Conservation (phyloP, 2,329 filamentous ascomycete species). For the Aspergillus sp. region DNA sequence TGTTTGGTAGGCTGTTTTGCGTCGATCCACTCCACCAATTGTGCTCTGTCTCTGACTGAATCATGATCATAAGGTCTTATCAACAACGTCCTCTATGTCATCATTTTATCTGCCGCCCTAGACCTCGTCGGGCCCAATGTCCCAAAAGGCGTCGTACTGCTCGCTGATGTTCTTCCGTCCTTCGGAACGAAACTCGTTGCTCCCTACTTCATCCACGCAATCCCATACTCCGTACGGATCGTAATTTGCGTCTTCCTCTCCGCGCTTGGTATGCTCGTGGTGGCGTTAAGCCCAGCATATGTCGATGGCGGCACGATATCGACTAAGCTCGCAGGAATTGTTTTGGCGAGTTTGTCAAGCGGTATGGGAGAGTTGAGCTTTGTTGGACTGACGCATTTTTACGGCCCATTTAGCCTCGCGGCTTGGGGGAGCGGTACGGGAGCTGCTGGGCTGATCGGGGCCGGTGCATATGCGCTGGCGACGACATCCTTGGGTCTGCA, state of each 20-base stretch:
- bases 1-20: constrained; percentile 67
- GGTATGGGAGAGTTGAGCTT: constrained; percentile 91
- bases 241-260: constrained; percentile 73
- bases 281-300: constrained; percentile 71
- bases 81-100: constrained; percentile 97
- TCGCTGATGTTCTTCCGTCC: constrained; percentile 87
- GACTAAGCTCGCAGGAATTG: constrained; percentile 77
- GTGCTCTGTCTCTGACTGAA: neutral
- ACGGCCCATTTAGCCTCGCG: constrained; percentile 81
- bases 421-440: constrained; percentile 93
- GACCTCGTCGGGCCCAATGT: constrained; percentile 85
- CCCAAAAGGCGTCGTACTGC: constrained; percentile 88
- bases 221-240: constrained; percentile 77
- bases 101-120: constrained; percentile 91
- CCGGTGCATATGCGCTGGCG: constrained; percentile 81
- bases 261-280: constrained; percentile 80
- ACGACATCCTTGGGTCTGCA: constrained; percentile 77
- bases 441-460: constrained; percentile 81
- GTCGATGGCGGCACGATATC: constrained; percentile 61
- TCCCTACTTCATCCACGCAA: constrained; percentile 87
- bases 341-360: constrained; percentile 79
- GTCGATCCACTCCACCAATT: neutral
- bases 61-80: constrained; percentile 65
- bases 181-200: constrained; percentile 85
- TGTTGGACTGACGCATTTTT: constrained; percentile 87